A percentile compares a stretch with the other conserved stretches of the same genome.
Evolutionary conservation across 306 rosid genomes (phyloP).

Genomic region (Purshia tridentata): DNA sequence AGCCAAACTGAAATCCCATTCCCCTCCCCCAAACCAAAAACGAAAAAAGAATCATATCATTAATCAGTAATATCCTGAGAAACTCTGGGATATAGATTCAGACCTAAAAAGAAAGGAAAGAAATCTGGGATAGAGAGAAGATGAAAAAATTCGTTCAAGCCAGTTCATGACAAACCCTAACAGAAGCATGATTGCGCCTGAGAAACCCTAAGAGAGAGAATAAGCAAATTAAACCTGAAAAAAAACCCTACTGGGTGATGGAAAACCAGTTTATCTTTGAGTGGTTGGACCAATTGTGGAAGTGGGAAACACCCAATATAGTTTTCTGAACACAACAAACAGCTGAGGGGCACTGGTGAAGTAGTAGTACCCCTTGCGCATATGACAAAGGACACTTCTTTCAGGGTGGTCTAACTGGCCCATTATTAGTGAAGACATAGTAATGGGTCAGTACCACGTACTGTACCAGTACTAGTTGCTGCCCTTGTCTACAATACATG

Average conservation of each 20-base stretch:
- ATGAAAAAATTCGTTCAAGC: background rate
- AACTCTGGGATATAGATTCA: background rate
- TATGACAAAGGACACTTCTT: constrained; percentile 16
- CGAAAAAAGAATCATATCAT: background rate
- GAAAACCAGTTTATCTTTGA: constrained; percentile 9
- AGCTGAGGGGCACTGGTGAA: background rate
- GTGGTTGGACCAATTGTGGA: constrained; percentile 25
- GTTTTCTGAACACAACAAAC: constrained; percentile 9
- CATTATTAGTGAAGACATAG: constrained; percentile 12
- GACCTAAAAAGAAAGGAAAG: too few species aligned
- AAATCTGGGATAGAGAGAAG: background rate
- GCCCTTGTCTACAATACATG: background rate
- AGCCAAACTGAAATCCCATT: background rate
- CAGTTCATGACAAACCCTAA: constrained; percentile 6
- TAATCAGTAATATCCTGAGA: background rate
- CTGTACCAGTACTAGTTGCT: background rate
- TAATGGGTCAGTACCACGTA: too few species aligned
- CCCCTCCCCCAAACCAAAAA: background rate
- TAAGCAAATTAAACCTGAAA: background rate
- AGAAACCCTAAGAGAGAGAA: constrained; percentile 2
- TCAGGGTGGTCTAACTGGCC: constrained; percentile 12
- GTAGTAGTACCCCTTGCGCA: constrained; percentile 8
- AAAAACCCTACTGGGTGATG: constrained; percentile 21
- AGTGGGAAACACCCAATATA: constrained; percentile 24
- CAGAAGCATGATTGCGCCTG: background rate